A percentile compares a stretch with the other conserved stretches of the same genome.
Evolutionary conservation across 805 yeast genomes (phyloP).

Genomic region (Teunomyces atbi): DNA sequence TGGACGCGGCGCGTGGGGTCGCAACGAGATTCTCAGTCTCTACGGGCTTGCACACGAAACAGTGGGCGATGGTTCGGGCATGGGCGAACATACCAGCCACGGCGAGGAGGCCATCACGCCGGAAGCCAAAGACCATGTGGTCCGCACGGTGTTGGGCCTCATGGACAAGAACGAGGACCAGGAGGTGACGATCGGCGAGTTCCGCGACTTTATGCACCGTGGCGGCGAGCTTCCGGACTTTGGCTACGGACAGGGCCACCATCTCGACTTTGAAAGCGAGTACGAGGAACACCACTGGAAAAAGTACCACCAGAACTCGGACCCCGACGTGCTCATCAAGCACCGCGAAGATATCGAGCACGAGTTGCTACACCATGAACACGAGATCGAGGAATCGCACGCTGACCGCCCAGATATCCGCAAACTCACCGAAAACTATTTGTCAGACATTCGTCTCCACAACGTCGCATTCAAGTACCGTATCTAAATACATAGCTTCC

Average conservation of each 20-base stretch:
- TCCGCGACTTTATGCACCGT: constrained; percentile 53
- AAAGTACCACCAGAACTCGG: constrained; percentile 68
- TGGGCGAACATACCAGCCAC: constrained; percentile 70
- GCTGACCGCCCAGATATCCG: constrained; percentile 27
- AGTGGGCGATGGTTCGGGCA: constrained; percentile 87
- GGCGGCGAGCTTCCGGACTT: constrained; percentile 87
- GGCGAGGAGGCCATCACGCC: constrained; percentile 54
- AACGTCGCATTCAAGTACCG: constrained; percentile 34
- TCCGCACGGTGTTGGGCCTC: constrained; percentile 51
- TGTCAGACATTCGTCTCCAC: constrained; percentile 27
- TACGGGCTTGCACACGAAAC: constrained; percentile 78
- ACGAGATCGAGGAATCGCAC: constrained; percentile 67
- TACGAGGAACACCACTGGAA: constrained; percentile 96
- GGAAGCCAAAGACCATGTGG: constrained; percentile 54
- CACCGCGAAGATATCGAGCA: constrained; percentile 90
- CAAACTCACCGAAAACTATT: constrained; percentile 25
- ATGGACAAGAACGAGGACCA: constrained; percentile 70
- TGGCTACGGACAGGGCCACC: constrained; percentile 93
- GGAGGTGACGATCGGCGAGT: constrained; percentile 63
- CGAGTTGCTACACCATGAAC: constrained; percentile 81
- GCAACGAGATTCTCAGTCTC: constrained; percentile 66
- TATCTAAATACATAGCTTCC: neutral
- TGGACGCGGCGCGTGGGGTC: constrained; percentile 54
- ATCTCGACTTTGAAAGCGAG: constrained; percentile 88
- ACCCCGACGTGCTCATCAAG: constrained; percentile 76